Percentiles rank a stretch among this genome's conserved stretches.
phyloP scores from a whole-genome alignment of 1,139 yeast genomes.

The Blastobotrys persicus region DNA sequence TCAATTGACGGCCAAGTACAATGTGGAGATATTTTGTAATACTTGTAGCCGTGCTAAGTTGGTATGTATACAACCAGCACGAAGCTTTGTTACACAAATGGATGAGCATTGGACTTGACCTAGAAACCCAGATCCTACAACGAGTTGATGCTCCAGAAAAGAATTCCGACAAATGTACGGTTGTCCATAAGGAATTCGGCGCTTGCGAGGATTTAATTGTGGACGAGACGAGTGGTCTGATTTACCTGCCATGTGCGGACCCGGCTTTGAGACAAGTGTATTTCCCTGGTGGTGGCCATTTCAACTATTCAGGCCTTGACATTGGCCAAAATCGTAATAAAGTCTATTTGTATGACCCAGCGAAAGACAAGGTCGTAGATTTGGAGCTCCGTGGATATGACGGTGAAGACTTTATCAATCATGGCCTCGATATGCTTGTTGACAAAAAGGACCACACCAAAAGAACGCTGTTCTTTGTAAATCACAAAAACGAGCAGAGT shows the following conservation, averaged over 20 bases:
- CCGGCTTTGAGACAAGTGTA: not conserved
- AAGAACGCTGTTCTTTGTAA: conserved; percentile 19
- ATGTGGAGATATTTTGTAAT: not conserved
- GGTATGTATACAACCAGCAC: conserved; percentile 4
- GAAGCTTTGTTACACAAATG: not conserved
- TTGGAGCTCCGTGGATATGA: conserved; percentile 14
- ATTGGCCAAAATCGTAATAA: conserved; percentile 1
- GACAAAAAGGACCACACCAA: conserved; percentile 12
- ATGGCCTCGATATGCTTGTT: conserved; percentile 19
- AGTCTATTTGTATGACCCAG: conserved; percentile 13
- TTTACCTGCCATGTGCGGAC: conserved; percentile 8
- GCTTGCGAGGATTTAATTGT: conserved; percentile 9
- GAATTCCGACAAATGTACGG: conserved; percentile 7
- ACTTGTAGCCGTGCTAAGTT: conserved; percentile 1
- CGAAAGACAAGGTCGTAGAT: conserved; percentile 3
- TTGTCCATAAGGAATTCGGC: conserved; percentile 9
- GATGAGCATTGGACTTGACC: not conserved
- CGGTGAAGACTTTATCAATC: conserved; percentile 19
- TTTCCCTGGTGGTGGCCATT: conserved; percentile 8
- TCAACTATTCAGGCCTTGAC: conserved; percentile 10
- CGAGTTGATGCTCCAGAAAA: not conserved
- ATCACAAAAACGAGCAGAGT: conserved; percentile 22
- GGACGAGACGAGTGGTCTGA: not conserved
- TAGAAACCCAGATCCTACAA: not conserved
- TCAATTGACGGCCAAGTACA: not conserved